Base-by-base conservation (phyloP, 78 protist genomes). In the Polysphondylium violaceum region DNA sequence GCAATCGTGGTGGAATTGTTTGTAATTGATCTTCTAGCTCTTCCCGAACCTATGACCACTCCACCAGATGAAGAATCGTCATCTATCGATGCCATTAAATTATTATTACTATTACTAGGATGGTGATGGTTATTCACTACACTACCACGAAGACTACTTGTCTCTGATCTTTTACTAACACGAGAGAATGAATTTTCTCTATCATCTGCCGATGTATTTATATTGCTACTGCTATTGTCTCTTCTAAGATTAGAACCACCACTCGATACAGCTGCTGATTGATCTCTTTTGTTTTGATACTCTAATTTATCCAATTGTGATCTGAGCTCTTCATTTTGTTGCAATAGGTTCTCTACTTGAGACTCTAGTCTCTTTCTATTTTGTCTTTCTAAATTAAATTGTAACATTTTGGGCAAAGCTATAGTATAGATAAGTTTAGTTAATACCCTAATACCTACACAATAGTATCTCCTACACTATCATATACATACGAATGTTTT, bases 371-470 rank as follows among this genome's bases (percentile, higher is more conserved):
- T 51, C 43, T 83, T 83, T 69, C 91, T 83, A 69, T 83, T 83
- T 23, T 83, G 91, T 83, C 91, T 67, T 44, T 83, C 91, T 44
- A 83, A 69, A 59, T 83, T 83, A 40, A 83, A 83, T 69, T 83
- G 91, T 71, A 83, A 59, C n/a, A 83, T 83, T 56, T 65, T 67
- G 23, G 91, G 91, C 44, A 83, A 83, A 41, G 91, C 91, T 83
- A 69, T 17, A 56, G 56, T 19, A 29, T 60, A 33, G 29, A 31
- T 2, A 25, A 36, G 3, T 38, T 36, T 21, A 27, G 11, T 60
- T 25, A 16, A 14, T 47, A 14, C 5, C 8, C 8, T n/a, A 58
- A 58, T n/a, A 58, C 7, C 31, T 61, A 25, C 7, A 21, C 43
- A 41, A 16, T 23, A 41, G 0, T 14, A 67, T 19, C 8, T 23